phyloP scores from a whole-genome alignment of 1,139 yeast genomes.

The Saccharomyces pastorianus region DNA sequence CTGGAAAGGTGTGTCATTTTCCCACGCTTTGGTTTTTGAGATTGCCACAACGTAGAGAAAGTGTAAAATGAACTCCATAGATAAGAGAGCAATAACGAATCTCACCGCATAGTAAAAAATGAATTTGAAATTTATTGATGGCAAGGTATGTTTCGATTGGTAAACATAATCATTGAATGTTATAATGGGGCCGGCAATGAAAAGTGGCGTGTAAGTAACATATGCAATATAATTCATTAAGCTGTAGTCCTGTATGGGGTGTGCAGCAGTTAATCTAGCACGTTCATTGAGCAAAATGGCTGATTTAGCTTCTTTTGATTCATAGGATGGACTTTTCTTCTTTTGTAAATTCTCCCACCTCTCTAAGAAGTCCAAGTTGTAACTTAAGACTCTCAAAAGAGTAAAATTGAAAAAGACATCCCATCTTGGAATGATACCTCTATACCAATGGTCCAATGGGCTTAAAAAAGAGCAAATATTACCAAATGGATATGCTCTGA shows the following conservation, averaged over 20 bases:
- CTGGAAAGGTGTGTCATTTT: slow-evolving; percentile 81
- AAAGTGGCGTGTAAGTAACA: slow-evolving; percentile 74
- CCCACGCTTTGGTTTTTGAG: slow-evolving; percentile 79
- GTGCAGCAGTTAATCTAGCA: slow-evolving; percentile 58
- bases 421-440: slow-evolving; percentile 83
- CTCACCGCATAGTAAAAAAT: slow-evolving; percentile 58
- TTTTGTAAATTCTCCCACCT: slow-evolving; percentile 30
- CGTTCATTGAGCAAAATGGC: slow-evolving; percentile 43
- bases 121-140: slow-evolving; percentile 47
- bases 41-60: slow-evolving; percentile 89
- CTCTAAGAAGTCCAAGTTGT: slow-evolving; percentile 64
- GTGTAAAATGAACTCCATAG: slow-evolving; percentile 84
- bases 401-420: slow-evolving; percentile 92
- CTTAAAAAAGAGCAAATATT: slow-evolving; percentile 33
- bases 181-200: slow-evolving; percentile 88
- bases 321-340: slow-evolving; percentile 5
- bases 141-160: slow-evolving; percentile 44
- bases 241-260: slow-evolving; percentile 51
- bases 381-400: slow-evolving; percentile 73
- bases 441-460: slow-evolving; percentile 48
- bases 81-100: slow-evolving; percentile 61
- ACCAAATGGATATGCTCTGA: slow-evolving; percentile 48
- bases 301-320: slow-evolving; percentile 21
- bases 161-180: slow-evolving; percentile 86
- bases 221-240: slow-evolving; percentile 63